Base-by-base conservation (phyloP, 768 basidiomycete genomes). In the Naganishia kalamii region DNA sequence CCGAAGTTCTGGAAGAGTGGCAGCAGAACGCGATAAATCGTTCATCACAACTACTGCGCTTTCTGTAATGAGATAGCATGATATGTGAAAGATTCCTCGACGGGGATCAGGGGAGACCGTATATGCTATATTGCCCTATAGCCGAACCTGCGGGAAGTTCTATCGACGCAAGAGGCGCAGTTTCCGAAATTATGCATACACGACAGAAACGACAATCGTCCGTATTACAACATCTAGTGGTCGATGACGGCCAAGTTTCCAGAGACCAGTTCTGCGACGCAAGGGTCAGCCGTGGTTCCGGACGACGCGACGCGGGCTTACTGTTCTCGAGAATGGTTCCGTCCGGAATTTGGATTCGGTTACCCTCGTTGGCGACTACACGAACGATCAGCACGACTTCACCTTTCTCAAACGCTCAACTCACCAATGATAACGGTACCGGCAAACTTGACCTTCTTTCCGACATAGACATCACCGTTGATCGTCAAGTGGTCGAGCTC, bases 401-500 rank as follows among this genome's bases (percentile, higher is more conserved):
- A 35, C 30, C 1, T 23, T 5, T n/a, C 23, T 7, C 25, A 30
- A 1, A 25, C 35, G 21, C 46, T 3, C 33, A 21, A 63, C 66
- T 37, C 27, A 67, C 66, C 60, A 64, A 89, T 84, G 70, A 94
- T 92, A 72, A 93, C 91, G 35, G 92, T 94, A 6, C 92, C 91
- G 29, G 88, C 85, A 49, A 94, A 83, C 27, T 88, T 70, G 47
- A 78, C 73, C 50, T 88, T 88, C 65, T 87, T 85, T 23, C 91
- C 91, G 77, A 94, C 92, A 81, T 86, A 85, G 35, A 93, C 90
- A 77, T 93, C 89, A 43, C 90, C 92, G 44, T 88, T 86, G 43
- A 96, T 90, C 11, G 93, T 96, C 79, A 96, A 83, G 79, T 96
- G 92, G 78, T 96, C 93, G 69, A 94, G 82, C 74, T 96, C 92